Base-by-base conservation (phyloP, 192 early-diverging fungal species). In the Gamsiella multidivaricata region DNA sequence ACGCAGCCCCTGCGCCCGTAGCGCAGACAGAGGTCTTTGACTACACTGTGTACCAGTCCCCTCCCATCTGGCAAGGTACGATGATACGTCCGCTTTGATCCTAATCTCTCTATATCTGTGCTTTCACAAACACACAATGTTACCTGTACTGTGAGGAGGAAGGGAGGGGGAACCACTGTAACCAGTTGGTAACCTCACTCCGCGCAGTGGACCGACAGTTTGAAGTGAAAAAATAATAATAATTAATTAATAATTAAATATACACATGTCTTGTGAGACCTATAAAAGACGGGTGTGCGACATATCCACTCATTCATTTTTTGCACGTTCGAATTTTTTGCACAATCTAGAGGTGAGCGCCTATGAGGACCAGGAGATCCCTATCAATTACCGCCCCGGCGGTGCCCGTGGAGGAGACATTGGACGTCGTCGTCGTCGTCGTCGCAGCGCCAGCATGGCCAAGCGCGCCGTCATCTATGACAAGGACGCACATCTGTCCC, bases 21-120 rank as follows among this genome's bases (percentile, higher is more conserved):
- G 49, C 57, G 3, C 47, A 60, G 37, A 57, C 45, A 17, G 61
- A 75, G 1, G 42, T 46, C 18, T 53, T 72, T 47, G 46, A 58
- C 33, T 47, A 47, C 8, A 32, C 23, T 9, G 42, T 46, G 20
- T 50, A 67, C 36, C n/a, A 76, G 31, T 67, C 72, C 22, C 64
- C 64, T 34, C 72, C 72, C n/a, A 62, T 67, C 63, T 75, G 64
- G 72, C n/a, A 46, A 56, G 53, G 69, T 71, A 71, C n/a, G n/a
- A 31, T 10, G 0, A 34, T n/a, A 39, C 5, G 3, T 14, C n/a
- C 29, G 47, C 31, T 28, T 53, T 11, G 3, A 34, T 31, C 2
- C 20, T 22, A 14, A 60, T 22, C 25, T 15, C 18, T 22, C 15
- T 20, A 36, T 15, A 29, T 11, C 29, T n/a, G n/a, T n/a, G n/a